Conservation (phyloP, 768 basidiomycete species). For the Vishniacozyma victoriae region DNA sequence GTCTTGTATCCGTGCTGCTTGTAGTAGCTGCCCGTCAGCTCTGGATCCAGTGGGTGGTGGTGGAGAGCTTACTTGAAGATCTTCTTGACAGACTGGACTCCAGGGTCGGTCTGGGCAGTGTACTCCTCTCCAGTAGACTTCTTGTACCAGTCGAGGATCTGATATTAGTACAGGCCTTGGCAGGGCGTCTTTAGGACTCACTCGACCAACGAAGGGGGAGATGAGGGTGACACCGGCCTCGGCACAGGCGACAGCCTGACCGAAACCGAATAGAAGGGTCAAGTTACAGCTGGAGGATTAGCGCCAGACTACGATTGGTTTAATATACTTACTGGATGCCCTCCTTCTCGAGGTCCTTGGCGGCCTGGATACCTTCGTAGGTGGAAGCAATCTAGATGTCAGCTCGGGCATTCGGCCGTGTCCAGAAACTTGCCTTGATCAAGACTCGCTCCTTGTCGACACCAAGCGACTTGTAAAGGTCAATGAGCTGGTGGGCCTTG, state of each 20-base stretch:
- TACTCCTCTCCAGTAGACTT: slow-evolving; percentile 72
- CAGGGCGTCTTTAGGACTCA: slow-evolving; percentile 50
- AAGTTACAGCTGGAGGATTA: slow-evolving; percentile 67
- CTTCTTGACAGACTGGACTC: slow-evolving; percentile 88
- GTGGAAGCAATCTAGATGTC: slow-evolving; percentile 74
- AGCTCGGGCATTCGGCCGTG: background rate
- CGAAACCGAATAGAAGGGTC: slow-evolving; percentile 97
- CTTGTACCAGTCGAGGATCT: slow-evolving; percentile 99
- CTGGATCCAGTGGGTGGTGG: background rate
- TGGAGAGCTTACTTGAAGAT: slow-evolving; percentile 83
- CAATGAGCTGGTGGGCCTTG: slow-evolving; percentile 64
- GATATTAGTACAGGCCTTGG: slow-evolving; percentile 1
- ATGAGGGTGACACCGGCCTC: slow-evolving; percentile 98
- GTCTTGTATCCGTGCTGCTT: slow-evolving; percentile 98
- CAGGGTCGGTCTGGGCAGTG: slow-evolving; percentile 87
- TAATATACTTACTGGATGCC: slow-evolving; percentile 61
- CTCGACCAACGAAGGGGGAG: slow-evolving; percentile 97
- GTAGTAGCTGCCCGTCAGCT: slow-evolving; percentile 59
- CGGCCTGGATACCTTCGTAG: slow-evolving; percentile 99
- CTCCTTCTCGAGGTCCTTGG: slow-evolving; percentile 86
- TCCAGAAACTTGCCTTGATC: slow-evolving; percentile 61
- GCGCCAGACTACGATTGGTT: background rate
- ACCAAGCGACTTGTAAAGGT: slow-evolving; percentile 88
- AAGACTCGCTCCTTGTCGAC: slow-evolving; percentile 88
- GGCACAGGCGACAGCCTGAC: slow-evolving; percentile 96